phyloP scores from a whole-genome alignment of 805 yeast species.

The Starmerella powellii region DNA sequence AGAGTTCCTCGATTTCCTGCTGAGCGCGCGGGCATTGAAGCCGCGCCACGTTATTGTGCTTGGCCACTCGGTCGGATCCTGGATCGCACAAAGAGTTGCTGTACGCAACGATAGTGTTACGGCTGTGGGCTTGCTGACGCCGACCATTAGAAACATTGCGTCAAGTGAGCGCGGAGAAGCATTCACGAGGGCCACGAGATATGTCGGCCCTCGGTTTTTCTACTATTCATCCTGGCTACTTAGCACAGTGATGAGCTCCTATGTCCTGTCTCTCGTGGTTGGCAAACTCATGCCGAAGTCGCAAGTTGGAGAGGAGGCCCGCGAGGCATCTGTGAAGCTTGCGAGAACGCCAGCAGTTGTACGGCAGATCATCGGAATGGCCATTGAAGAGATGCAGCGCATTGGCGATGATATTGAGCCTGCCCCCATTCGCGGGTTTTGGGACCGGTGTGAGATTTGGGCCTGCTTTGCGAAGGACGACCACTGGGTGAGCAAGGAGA shows the following conservation, averaged over 20 bases:
- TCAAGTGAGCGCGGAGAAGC: slow-evolving; percentile 33
- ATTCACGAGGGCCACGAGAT: slow-evolving; percentile 26
- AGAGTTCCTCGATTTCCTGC: slow-evolving; percentile 35
- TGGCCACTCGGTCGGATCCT: slow-evolving; percentile 67
- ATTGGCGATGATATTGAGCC: slow-evolving; percentile 35
- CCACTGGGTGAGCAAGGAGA: slow-evolving; percentile 49
- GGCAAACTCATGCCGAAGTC: slow-evolving; percentile 11
- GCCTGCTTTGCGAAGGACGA: slow-evolving; percentile 46
- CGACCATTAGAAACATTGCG: slow-evolving; percentile 55
- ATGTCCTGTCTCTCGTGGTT: neutral
- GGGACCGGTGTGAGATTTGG: slow-evolving; percentile 41
- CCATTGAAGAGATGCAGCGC: slow-evolving; percentile 44
- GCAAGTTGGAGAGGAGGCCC: slow-evolving; percentile 5
- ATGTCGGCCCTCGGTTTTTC: slow-evolving; percentile 12
- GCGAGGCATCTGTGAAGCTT: slow-evolving; percentile 25
- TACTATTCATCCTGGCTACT: slow-evolving; percentile 3
- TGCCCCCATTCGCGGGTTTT: slow-evolving; percentile 33
- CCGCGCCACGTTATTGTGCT: slow-evolving; percentile 36
- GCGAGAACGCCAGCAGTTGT: slow-evolving; percentile 36
- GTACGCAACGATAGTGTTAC: slow-evolving; percentile 24
- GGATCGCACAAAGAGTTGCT: slow-evolving; percentile 45
- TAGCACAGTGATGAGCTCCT: slow-evolving; percentile 6
- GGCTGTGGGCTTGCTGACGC: slow-evolving; percentile 53
- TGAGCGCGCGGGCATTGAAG: slow-evolving; percentile 3
- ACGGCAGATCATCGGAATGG: slow-evolving; percentile 45